Base-by-base conservation (phyloP, 148 eudicot genomes). In the Simmondsia chinensis region DNA sequence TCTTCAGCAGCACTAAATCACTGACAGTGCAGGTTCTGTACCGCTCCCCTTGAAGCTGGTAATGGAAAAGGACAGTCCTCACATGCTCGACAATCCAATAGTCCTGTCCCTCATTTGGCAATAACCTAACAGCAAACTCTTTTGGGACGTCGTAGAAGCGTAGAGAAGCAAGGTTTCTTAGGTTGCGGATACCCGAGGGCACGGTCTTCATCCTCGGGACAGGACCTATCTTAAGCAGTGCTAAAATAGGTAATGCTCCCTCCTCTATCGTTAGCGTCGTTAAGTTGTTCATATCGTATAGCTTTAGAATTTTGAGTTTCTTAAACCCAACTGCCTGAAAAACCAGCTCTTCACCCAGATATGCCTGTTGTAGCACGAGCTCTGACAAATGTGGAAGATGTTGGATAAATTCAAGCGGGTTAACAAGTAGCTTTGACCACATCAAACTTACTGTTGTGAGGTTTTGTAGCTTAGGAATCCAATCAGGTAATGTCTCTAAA, bases 311-410 rank as follows among this genome's bases (percentile, higher is more conserved):
- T 38, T 57, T 73, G 3, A 73, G 71, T 17, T 64, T 64, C 47
- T 51, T 43, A 55, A 68, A 73, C 1, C 45, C 35, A 1, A 20
- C 18, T 16, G 64, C 64, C 17, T 32, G 4, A 27, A 68, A 63
- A 17, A 24, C 21, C 39, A 72, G 50, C 31, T 36, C 20, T 11
- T 26, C 34, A 2, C 70, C 70, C 1, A n/a, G 18, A 48, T 28
- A 68, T 33, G 61, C 63, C 20, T 43, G 46, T 26, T 50, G 56
- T 42, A 73, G 35, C 25, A 54, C 43, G 6, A 68, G 54, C 46
- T 68, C 68, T 32, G 53, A 8, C 13, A 73, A 43, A 41, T 55
- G 46, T 0, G 71, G 68, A 52, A 68, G 16, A 11, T 14, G 0
- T 24, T 37, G 34, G 19, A 73, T 73, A 18, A 12, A 32, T 0